Evolutionary conservation across 768 basidiomycete species (phyloP), one percentile per base, ranked within the genome.

Genomic region (Suillus lakei): DNA sequence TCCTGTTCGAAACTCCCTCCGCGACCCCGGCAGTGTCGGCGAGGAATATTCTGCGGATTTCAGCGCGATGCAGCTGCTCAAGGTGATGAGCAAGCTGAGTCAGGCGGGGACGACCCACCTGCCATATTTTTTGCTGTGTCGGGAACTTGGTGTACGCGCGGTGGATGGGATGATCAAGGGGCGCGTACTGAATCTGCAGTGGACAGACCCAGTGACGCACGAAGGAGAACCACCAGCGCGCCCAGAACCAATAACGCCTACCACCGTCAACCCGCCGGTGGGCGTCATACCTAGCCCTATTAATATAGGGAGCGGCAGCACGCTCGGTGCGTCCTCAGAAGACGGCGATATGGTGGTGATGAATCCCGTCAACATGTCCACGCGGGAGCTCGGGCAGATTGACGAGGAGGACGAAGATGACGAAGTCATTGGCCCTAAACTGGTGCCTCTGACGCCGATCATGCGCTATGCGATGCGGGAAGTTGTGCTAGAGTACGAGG

Each of bases 141-240:
- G 91, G 46, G 92, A 95, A 74, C 78, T 95, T n/a, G 93, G 93
- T 4, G 91, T 91, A 54, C 83, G 87, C 10, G 91, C 91, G 5
- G 91, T 95, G 9, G 93, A 95, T 72, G 92, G 91, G 32, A 91
- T 95, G 91, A 86, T 95, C 55, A 88, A 88, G 66, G 91, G 88
- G 1, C 83, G 88, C 61, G 86, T 95, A 59, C 76, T 93, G 62
- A 91, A 92, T 73, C 73, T 93, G 68, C 82, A 91, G 60, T 93
- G 91, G 91, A 91, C 89, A 59, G 90, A 91, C 67, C 80, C 87
- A 1, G 82, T 91, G 30, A 86, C 88, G 56, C 82, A 78, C 69
- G 90, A 91, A 72, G 79, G 75, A 61, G 72, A 79, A 38, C 67
- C 70, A 26, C 72, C 70, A 13, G 65, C 72, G 12, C 75, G 74